Base-by-base conservation (phyloP, 768 basidiomycete genomes). In the Butyriboletus loyo region DNA sequence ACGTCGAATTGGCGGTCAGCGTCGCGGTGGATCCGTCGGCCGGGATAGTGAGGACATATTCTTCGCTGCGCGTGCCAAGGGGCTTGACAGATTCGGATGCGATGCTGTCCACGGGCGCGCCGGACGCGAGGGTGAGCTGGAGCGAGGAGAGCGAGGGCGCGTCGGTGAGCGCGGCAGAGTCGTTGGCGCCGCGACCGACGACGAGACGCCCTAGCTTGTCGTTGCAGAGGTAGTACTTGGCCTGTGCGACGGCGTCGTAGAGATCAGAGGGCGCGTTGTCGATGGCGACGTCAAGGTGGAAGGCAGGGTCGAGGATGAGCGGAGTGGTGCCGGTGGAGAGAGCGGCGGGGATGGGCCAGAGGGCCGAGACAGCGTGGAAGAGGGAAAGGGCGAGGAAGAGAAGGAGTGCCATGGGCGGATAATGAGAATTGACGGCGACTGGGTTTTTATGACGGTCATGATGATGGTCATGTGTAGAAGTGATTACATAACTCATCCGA, bases 1-100 rank as follows among this genome's bases (percentile, higher is more conserved):
- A 59, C 0, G 78, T 73, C 24, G 76, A 74, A 42, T 73, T 75
- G 10, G 82, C 79, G 0, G 50, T 60, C 13, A 85, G 57, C 0
- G 56, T 67, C 2, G 75, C 81, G 0, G 49, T 35, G 0, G 60
- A 46, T 5, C 74, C 76, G 27, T 75, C 62, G 1, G 57, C 52
- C 0, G 77, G 76, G 2, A 84, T 59, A 0, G 40, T 50, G 7
- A 84, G 64, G 1, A 53, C 46, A 53, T 84, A 84, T 10, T 62
- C 64, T 58, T 84, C 83, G 55, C 72, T 70, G 7, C 78, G 67
- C 1, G 58, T 52, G 5, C 66, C 74, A 8, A 76, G 46, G 2
- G 69, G 64, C 15, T 56, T 59, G 19, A 66, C 65, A 10, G 76
- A 64, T 51, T 77, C 73, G 22, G 69, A 49, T 0, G 70, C 51